Evolutionary conservation across 805 yeast genomes (phyloP).

Genomic region (Wickerhamomyces queroliae): DNA sequence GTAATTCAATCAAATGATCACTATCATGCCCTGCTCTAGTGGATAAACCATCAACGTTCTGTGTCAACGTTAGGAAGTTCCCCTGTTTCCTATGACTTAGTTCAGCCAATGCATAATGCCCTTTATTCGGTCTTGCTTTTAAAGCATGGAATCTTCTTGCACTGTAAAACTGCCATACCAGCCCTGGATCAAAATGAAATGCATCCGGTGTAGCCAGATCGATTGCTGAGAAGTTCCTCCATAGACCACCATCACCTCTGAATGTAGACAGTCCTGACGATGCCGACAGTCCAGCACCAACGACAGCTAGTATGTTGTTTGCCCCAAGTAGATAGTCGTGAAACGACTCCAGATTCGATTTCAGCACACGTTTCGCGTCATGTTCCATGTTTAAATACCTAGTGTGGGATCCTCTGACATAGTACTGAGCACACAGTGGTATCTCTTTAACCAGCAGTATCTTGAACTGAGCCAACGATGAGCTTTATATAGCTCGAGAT

Average conservation of each 20-base stretch:
- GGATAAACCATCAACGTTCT: slow-evolving; percentile 77
- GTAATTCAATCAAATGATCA: slow-evolving; percentile 57
- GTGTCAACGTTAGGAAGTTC: slow-evolving; percentile 64
- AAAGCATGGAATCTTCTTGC: slow-evolving; percentile 62
- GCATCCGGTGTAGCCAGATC: slow-evolving; percentile 93
- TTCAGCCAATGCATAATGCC: slow-evolving; percentile 65
- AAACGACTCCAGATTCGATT: slow-evolving; percentile 33
- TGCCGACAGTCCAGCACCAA: slow-evolving; percentile 82
- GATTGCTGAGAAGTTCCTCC: slow-evolving; percentile 73
- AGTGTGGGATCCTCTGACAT: neutral
- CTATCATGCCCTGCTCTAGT: slow-evolving; percentile 57
- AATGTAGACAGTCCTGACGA: slow-evolving; percentile 74
- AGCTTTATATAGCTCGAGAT: too few relatives aligned
- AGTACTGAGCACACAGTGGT: too few relatives aligned
- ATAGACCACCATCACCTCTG: slow-evolving; percentile 65
- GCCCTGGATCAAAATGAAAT: slow-evolving; percentile 72
- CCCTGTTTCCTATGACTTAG: slow-evolving; percentile 38
- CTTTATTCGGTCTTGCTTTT: slow-evolving; percentile 63
- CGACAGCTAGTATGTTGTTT: slow-evolving; percentile 51
- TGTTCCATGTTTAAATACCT: neutral
- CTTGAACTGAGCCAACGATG: too few relatives aligned
- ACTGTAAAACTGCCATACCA: slow-evolving; percentile 88
- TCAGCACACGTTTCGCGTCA: too few relatives aligned
- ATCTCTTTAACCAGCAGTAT: too few relatives aligned
- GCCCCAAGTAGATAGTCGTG: slow-evolving; percentile 43